These are phyloP conservation scores for Monosporozyma servazzii DNA, from an alignment of 805 yeast genomes.

Conservation along the genomic window DNA sequence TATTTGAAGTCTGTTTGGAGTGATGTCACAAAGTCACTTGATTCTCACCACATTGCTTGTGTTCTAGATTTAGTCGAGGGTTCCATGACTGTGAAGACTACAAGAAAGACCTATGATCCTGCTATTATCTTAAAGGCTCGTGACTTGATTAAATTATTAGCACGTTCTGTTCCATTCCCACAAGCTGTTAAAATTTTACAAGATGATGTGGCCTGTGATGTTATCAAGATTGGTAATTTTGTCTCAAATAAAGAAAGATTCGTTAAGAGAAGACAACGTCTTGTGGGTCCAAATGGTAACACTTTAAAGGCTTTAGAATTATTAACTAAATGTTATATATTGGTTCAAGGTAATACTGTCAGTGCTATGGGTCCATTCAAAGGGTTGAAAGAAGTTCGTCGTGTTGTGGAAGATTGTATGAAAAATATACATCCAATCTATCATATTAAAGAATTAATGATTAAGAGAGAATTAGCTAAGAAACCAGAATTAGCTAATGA, in stretches of 20 bases:
- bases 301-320: constrained; percentile 92
- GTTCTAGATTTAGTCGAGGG: constrained; percentile 89
- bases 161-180: constrained; percentile 94
- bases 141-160: constrained; percentile 84
- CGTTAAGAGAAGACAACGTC: constrained; percentile 88
- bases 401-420: constrained; percentile 98
- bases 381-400: constrained; percentile 83
- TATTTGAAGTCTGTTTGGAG: constrained; percentile 87
- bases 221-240: constrained; percentile 85
- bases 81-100: constrained; percentile 92
- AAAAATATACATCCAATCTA: constrained; percentile 94
- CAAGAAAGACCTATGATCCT: constrained; percentile 92
- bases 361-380: constrained; percentile 94
- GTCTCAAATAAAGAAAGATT: constrained; percentile 89
- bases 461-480: constrained; percentile 87
- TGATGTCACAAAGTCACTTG: constrained; percentile 77
- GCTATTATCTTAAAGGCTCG: constrained; percentile 89
- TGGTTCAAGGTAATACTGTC: constrained; percentile 96
- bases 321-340: constrained; percentile 87
- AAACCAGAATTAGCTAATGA: constrained; percentile 92
- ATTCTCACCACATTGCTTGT: constrained; percentile 68
- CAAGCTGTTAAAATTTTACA: constrained; percentile 88
- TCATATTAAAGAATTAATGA: constrained; percentile 95
- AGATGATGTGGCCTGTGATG: constrained; percentile 92
- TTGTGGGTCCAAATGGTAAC: constrained; percentile 95